Base-by-base conservation (phyloP, 225 moss, liverwort and hornwort genomes). In the Bryum argenteum region DNA sequence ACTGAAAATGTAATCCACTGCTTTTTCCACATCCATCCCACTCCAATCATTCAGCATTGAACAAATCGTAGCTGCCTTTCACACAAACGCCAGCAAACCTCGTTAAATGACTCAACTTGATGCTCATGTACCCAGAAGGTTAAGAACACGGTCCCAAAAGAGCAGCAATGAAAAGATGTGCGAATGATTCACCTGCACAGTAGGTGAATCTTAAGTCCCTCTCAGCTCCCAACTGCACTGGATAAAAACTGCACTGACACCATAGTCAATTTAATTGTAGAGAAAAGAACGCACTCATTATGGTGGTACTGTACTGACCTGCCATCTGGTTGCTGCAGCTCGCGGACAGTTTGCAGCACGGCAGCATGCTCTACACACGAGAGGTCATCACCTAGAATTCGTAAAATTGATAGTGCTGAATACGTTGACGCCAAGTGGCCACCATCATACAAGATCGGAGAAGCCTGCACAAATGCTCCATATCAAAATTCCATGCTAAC, bases 401-500 rank as follows among this genome's bases (percentile, higher is more conserved):
- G 82, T n/a, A 98, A 83, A 65, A 98, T 79, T 19, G 98, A 88
- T 53, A 98, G 61, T 4, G 98, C 98, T 33, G 98, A 98, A 68
- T 92, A 98, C 1, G 98, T 98, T 81, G 92, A 89, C 40, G 94
- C 98, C 77, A 98, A 79, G 80, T 94, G 91, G 22, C 90, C 92
- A 38, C 94, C 92, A 82, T 97, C 97, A 56, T 91, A 88, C 40
- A 73, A 75, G 22, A 86, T 54, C 3, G 93, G 90, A 52, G 82
- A 63, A 14, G 89, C 81, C 94, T 94, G 85, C 73, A 77, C 61
- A 77, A 21, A 43, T 7, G 40, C 9, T 9, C 38, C 12, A 17
- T 24, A 48, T 75, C 13, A 74, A 53, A 48, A 74, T 9, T 40
- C 11, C 14, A 40, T 23, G 53, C 69, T 54, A 23, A 42, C 42